Evolutionary conservation across 1,284 basidiomycete species (phyloP).

Genomic region (Leccinum subrobustum): DNA sequence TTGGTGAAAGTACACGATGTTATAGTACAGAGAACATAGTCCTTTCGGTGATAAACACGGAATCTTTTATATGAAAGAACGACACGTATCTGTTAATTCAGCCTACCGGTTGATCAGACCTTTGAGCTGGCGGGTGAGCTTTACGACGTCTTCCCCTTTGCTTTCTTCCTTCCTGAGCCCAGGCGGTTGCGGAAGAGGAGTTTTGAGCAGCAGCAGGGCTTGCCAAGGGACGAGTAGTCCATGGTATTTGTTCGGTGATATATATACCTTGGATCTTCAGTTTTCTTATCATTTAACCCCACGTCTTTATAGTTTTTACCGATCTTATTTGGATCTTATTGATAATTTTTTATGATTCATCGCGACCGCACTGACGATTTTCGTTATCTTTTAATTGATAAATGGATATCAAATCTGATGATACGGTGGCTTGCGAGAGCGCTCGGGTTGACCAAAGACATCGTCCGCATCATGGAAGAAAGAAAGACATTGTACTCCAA

Average conservation of each 20-base stretch:
- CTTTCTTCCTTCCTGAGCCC: too few species aligned
- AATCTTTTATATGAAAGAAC: too few species aligned
- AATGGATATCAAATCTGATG: background rate
- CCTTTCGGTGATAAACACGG: too few species aligned
- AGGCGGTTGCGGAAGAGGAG: conserved; percentile 41
- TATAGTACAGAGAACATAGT: background rate
- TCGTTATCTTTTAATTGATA: too few species aligned
- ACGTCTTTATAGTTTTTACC: background rate
- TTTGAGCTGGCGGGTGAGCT: too few species aligned
- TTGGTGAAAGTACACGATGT: background rate
- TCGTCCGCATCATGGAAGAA: too few species aligned
- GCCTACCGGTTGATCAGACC: too few species aligned
- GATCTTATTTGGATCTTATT: background rate
- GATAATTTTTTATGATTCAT: background rate
- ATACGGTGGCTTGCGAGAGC: background rate
- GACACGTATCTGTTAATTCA: too few species aligned
- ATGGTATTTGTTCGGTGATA: conserved; percentile 25
- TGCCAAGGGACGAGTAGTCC: conserved; percentile 35
- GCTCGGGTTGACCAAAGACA: too few species aligned
- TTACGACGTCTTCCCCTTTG: too few species aligned
- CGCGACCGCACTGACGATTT: background rate
- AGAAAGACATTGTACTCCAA: too few species aligned
- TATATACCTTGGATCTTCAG: background rate
- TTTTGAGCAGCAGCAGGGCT: conserved; percentile 30
- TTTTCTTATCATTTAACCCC: background rate